These are phyloP conservation scores for Diaporthe eres DNA, from an alignment of 2,329 filamentous ascomycete species.

Conservation along the genomic window DNA sequence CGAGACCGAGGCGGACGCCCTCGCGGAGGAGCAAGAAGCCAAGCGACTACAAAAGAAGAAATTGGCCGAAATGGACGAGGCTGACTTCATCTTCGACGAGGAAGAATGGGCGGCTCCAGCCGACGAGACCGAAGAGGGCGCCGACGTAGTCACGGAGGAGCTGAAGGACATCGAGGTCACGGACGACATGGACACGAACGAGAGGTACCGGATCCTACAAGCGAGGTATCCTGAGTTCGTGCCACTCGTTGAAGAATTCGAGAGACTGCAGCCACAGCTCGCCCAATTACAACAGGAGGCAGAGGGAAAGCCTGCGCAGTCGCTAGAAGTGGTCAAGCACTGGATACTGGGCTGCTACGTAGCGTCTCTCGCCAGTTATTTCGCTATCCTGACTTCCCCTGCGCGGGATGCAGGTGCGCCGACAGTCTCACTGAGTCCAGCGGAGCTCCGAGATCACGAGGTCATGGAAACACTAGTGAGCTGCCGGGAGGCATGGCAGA, in stretches of 20 bases:
- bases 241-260: slow-evolving; percentile 84
- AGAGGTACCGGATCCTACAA: slow-evolving; percentile 81
- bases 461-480: slow-evolving; percentile 89
- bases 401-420: slow-evolving; percentile 70
- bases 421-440: slow-evolving; percentile 76
- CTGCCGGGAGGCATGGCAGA: slow-evolving; percentile 85
- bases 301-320: slow-evolving; percentile 64
- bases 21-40: slow-evolving; percentile 94
- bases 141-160: slow-evolving; percentile 84
- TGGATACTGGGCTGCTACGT: slow-evolving; percentile 89
- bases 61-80: slow-evolving; percentile 87
- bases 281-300: slow-evolving; percentile 71
- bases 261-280: slow-evolving; percentile 78
- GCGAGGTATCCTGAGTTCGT: slow-evolving; percentile 94
- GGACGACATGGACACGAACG: slow-evolving; percentile 81
- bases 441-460: slow-evolving; percentile 88
- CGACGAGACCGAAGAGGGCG: slow-evolving; percentile 63
- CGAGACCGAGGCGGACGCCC: slow-evolving; percentile 76
- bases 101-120: slow-evolving; percentile 81
- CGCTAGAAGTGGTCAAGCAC: slow-evolving; percentile 78
- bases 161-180: slow-evolving; percentile 87
- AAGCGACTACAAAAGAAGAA: slow-evolving; percentile 92
- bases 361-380: slow-evolving; percentile 91
- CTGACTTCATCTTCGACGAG: slow-evolving; percentile 94
- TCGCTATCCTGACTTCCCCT: slow-evolving; percentile 90